phyloP scores from a whole-genome alignment of 192 early-diverging fungal species.

The Dispira simplex region DNA sequence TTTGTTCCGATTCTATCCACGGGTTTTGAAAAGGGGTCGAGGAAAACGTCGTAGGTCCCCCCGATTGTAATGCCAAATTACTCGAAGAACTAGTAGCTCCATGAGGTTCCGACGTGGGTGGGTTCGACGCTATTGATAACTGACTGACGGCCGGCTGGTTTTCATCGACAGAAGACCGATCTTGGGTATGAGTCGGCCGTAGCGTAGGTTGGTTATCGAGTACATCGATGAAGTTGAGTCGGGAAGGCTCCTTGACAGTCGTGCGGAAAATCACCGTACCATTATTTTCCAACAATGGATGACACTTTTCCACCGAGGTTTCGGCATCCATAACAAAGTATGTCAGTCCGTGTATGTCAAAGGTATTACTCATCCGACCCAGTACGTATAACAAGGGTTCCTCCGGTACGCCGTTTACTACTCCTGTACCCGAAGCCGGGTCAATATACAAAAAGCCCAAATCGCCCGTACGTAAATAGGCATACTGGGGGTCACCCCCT shows the following conservation, averaged over 20 bases:
- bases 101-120: too few relatives aligned
- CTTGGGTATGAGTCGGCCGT: neutral
- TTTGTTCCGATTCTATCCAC: neutral
- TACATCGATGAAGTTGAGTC: neutral
- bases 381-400: slow-evolving; percentile 65
- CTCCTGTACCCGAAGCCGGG: slow-evolving; percentile 18
- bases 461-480: slow-evolving; percentile 68
- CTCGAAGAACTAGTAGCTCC: neutral
- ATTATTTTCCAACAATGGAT: slow-evolving; percentile 24
- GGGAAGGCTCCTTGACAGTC: slow-evolving; percentile 14
- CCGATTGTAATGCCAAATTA: neutral
- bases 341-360: slow-evolving; percentile 50
- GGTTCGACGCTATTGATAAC: too few relatives aligned
- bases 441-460: slow-evolving; percentile 70
- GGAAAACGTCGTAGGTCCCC: neutral
- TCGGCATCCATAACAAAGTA: slow-evolving; percentile 67
- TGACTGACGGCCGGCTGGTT: neutral
- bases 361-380: slow-evolving; percentile 51
- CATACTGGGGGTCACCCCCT: slow-evolving; percentile 35
- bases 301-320: slow-evolving; percentile 46
- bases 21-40: neutral
- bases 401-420: slow-evolving; percentile 26
- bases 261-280: slow-evolving; percentile 25
- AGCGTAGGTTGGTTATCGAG: slow-evolving; percentile 1
- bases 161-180: neutral